Percentiles rank a stretch among this genome's conserved stretches.
Evolutionary conservation across 1,284 basidiomycete species (phyloP).

Genomic region (Cystobasidium pallidum): DNA sequence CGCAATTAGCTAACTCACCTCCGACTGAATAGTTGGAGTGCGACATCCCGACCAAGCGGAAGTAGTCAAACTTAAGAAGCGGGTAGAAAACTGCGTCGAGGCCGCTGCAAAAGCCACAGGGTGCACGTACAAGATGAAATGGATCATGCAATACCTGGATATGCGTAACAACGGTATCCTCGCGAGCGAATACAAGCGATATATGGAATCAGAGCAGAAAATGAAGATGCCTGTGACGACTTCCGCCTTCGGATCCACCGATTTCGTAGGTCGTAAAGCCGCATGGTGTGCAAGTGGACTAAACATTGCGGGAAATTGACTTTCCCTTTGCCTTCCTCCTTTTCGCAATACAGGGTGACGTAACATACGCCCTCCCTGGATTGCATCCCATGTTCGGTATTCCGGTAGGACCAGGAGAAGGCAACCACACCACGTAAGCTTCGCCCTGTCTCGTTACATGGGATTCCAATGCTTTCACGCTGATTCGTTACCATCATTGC

Average conservation of each 20-base stretch:
- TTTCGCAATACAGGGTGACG: constrained; percentile 45
- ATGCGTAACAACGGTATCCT: constrained; percentile 49
- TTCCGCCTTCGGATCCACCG: constrained; percentile 52
- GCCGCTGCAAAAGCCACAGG: constrained; percentile 72
- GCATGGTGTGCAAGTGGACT: too few species aligned
- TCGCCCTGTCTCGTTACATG: not conserved
- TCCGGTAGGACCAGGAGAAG: constrained; percentile 52
- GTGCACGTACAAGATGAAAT: constrained; percentile 64
- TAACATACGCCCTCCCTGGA: constrained; percentile 56
- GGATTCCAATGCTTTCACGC: not conserved
- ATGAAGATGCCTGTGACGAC: constrained; percentile 46
- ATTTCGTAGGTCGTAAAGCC: constrained; percentile 53
- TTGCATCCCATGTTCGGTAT: constrained; percentile 56
- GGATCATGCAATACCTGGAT: constrained; percentile 37
- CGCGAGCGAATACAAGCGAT: constrained; percentile 50
- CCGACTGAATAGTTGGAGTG: constrained; percentile 46
- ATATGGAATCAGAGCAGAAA: constrained; percentile 51
- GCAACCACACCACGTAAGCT: constrained; percentile 54
- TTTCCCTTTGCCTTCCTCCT: not conserved
- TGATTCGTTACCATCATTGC: not conserved
- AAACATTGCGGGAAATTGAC: not conserved
- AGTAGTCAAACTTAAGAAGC: constrained; percentile 50
- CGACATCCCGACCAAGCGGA: constrained; percentile 52
- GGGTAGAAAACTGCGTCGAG: constrained; percentile 55
- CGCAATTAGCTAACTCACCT: too few species aligned